These are phyloP conservation scores for Boletus reticulatus DNA, from an alignment of 768 basidiomycete genomes.

Conservation along the genomic window DNA sequence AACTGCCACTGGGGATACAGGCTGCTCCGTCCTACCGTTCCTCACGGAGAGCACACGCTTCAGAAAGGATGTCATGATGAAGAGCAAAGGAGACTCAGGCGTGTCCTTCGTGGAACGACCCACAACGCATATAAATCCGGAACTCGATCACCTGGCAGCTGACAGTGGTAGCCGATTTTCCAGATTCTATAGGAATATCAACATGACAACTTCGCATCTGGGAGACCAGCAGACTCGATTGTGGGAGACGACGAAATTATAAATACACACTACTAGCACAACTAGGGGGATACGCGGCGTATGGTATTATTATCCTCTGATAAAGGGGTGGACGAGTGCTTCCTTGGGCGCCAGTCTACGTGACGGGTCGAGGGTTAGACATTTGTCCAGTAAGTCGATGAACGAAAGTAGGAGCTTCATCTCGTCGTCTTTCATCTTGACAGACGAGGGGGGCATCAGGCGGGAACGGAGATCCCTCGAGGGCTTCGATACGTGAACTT, in stretches of 20 bases:
- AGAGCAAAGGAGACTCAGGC: neutral
- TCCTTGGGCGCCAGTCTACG: conserved; percentile 89
- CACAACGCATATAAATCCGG: neutral
- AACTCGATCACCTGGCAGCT: too few species aligned
- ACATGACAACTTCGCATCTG: neutral
- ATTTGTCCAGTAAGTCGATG: conserved; percentile 89
- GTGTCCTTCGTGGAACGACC: too few species aligned
- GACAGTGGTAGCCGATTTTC: too few species aligned
- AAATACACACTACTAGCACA: conserved; percentile 25
- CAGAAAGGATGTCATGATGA: conserved; percentile 13
- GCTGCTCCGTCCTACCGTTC: conserved; percentile 7
- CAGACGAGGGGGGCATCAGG: conserved; percentile 74
- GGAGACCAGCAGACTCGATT: conserved; percentile 8
- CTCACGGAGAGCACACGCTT: conserved; percentile 16
- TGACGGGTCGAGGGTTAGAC: conserved; percentile 81
- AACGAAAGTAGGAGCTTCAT: conserved; percentile 75
- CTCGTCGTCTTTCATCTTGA: conserved; percentile 88
- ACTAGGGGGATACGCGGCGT: conserved; percentile 12
- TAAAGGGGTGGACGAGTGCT: conserved; percentile 84
- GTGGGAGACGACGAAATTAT: conserved; percentile 12
- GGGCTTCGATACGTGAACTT: conserved; percentile 82
- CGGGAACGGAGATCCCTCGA: conserved; percentile 77
- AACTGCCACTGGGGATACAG: neutral
- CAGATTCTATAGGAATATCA: too few species aligned
- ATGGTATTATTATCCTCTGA: conserved; percentile 48